Evolutionary conservation across 176 grass and related monocot genomes (phyloP), one percentile per base, ranked within the genome.

Genomic region (Triticum monococcum): DNA sequence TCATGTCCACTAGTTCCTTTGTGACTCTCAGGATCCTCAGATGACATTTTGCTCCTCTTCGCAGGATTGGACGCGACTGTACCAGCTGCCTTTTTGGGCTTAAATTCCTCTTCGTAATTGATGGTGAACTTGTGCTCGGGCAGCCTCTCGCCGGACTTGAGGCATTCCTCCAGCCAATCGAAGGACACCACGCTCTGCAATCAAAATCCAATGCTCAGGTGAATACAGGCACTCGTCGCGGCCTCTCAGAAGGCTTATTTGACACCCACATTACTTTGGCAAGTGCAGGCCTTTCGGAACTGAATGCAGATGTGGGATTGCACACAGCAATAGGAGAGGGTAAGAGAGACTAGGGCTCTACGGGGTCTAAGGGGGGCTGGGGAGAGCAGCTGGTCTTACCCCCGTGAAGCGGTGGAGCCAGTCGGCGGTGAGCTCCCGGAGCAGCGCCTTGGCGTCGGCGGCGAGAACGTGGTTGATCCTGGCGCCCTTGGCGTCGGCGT

Each of bases 151-250:
- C 96, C 96, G 0, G 92, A 81, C 68, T 89, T 91, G 57, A 98
- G 87, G 86, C 93, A 94, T 65, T 92, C 88, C 66, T 98, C 91
- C 62, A 96, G 28, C 96, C 96, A 98, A 22, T 96, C 69, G 1
- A 90, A 92, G 50, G 69, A 79, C 31, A 96, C 82, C 75, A 92
- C 59, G 33, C 84, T 84, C 96, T 98, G 88, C 28, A 81, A 71
- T 1, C 16, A 59, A 88, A 75, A 64, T 8, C 20, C 3, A 67
- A 32, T 35, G 4, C 40, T n/a, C 6, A 26, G 3, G 37, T 23
- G 18, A 52, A 37, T 25, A 75, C 9, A 12, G 7, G 10, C 18
- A 35, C n/a, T 80, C 57, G 22, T 16, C 8, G 7, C 24, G 46
- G 37, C 35, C 64, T 0, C 22, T 18, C 43, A 12, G 7, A 81